Base-by-base conservation (phyloP, 1,284 basidiomycete species). In the Pyrrhoderma noxium region DNA sequence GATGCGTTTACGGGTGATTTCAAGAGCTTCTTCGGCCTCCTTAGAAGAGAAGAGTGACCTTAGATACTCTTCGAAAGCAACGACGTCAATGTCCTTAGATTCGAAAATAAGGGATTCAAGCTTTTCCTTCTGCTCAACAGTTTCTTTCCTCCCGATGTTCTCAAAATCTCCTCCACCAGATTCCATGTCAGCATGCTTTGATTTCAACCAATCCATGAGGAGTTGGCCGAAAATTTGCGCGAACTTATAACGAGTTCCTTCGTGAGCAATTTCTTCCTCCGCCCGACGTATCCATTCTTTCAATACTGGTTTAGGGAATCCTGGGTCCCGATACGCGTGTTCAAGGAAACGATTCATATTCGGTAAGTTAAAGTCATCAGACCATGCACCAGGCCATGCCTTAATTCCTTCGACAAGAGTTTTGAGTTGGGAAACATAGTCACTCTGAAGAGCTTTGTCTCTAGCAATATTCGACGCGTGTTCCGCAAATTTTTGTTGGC, bases 51-150 rank as follows among this genome's bases (percentile, higher is more conserved):
- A 74, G 9, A 71, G 61, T 2, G 56, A 60, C 8, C 59, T 47
- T 16, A 74, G 61, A 51, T 73, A 72, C 0, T 51, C 51, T 8
- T 61, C 58, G 11, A 71, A 59, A 9, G 62, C 63, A 0, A 50
- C 54, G 1, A 59, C 60, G 50, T 74, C 67, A 13, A 71, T 61
- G 0, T 53, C 45, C 18, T 64, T 61, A 25, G 66, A 62, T 7
- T 70, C 62, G 47, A 73, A 73, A 38, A 73, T 68, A 53, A 73
- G 63, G 2, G 68, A 69, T 18, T 60, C 58, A 31, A 74, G 58
- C 23, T 64, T 64, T 25, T 67, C 66, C 54, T 66, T 66, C 55
- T 74, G 71, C 42, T 73, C 70, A 40, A 67, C 56, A 63, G 68
- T 66, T 57, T 72, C 70, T 60, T 69, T 67, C 54, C 69, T 64